Evolutionary conservation across 2,329 filamentous ascomycete genomes (phyloP).

Genomic region (Cladosporium sp.): DNA sequence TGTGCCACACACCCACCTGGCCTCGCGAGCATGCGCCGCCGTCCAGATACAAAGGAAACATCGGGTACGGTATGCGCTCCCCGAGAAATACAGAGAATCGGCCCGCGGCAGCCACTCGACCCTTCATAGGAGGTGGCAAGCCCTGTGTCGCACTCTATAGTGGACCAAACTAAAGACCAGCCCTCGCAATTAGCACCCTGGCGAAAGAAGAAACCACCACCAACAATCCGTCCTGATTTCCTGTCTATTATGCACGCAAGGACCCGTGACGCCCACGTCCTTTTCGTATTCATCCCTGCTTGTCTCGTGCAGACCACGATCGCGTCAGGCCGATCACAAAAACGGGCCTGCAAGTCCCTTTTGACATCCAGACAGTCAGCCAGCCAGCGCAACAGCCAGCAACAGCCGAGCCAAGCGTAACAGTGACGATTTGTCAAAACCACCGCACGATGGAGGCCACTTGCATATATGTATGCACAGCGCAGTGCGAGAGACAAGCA

Average conservation of each 20-base stretch:
- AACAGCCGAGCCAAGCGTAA: neutral
- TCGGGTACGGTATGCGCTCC: slow-evolving; percentile 4
- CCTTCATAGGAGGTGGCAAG: slow-evolving; percentile 3
- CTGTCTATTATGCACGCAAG: slow-evolving; percentile 6
- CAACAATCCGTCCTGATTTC: neutral
- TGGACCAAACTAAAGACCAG: neutral
- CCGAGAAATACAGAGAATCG: slow-evolving; percentile 3
- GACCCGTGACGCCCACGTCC: neutral
- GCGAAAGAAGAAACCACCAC: neutral
- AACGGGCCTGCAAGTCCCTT: neutral
- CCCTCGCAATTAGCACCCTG: neutral
- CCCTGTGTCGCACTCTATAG: neutral
- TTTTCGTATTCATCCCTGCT: slow-evolving; percentile 20
- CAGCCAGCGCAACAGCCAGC: slow-evolving; percentile 7
- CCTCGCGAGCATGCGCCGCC: neutral
- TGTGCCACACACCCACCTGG: slow-evolving; percentile 2
- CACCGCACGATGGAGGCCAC: slow-evolving; percentile 1
- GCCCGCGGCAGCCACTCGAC: slow-evolving; percentile 10
- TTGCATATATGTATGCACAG: slow-evolving; percentile 1
- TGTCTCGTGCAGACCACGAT: slow-evolving; percentile 20
- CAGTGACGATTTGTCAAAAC: slow-evolving; percentile 13
- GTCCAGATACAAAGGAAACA: neutral
- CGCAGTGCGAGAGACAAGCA: neutral
- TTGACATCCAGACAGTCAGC: neutral
- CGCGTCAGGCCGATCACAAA: slow-evolving; percentile 17